Evolutionary conservation across 306 rosid genomes (phyloP).

Genomic region (Quercus cerris): DNA sequence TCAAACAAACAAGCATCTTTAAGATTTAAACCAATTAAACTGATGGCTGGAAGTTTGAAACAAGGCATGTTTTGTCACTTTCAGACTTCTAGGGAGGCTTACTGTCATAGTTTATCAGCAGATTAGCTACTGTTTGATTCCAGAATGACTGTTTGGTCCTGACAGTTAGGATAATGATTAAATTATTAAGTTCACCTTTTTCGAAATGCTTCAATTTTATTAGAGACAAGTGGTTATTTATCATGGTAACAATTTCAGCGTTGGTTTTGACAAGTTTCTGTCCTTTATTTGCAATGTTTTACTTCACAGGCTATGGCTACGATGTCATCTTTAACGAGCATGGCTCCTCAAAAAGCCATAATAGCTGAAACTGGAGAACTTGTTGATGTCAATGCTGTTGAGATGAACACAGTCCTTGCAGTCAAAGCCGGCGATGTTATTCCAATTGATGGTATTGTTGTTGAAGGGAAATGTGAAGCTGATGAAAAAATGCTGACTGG

Average conservation of each 20-base stretch:
- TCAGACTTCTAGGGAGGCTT: background rate
- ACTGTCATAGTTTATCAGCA: too few relatives aligned
- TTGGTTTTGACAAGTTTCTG: slow-evolving; percentile 1
- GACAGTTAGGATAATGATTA: too few relatives aligned
- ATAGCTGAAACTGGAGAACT: slow-evolving; percentile 78
- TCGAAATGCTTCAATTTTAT: background rate
- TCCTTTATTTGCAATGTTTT: background rate
- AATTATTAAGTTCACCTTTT: background rate
- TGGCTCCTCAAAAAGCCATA: slow-evolving; percentile 80
- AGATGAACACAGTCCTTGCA: slow-evolving; percentile 61
- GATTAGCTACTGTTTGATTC: too few relatives aligned
- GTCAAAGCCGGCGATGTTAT: slow-evolving; percentile 84
- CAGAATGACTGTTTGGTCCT: too few relatives aligned
- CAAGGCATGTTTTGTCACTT: background rate
- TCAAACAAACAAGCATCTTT: too few relatives aligned
- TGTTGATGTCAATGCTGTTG: slow-evolving; percentile 74
- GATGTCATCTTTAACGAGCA: slow-evolving; percentile 78
- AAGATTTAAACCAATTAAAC: too few relatives aligned
- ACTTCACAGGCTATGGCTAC: slow-evolving; percentile 68
- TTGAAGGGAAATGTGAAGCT: slow-evolving; percentile 73
- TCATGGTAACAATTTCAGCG: background rate
- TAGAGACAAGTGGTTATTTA: too few relatives aligned
- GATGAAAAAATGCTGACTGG: slow-evolving; percentile 90
- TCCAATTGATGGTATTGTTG: slow-evolving; percentile 83
- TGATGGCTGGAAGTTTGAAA: background rate